These are phyloP conservation scores for Peronospora destructor DNA, from an alignment of 352 stramenopile species.

Conservation along the genomic window DNA sequence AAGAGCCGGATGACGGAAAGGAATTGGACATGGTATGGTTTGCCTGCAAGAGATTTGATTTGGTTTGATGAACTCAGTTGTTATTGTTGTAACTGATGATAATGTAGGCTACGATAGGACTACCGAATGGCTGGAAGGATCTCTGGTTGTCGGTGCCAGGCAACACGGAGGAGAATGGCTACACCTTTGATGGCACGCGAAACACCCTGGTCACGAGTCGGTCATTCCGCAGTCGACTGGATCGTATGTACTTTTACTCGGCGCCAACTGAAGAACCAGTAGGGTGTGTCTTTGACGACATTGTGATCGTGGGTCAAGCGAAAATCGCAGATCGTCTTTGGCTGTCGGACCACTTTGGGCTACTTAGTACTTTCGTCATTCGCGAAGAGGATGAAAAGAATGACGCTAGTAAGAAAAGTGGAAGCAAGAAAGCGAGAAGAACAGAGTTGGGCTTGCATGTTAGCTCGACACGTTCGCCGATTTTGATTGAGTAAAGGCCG, in stretches of 20 bases:
- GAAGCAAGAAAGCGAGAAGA: conserved; percentile 14
- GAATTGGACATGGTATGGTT: conserved; percentile 21
- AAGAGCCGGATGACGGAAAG: conserved; percentile 10
- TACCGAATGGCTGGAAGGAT: conserved; percentile 58
- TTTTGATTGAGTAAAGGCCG: conserved; percentile 17
- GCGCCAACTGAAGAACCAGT: conserved; percentile 8
- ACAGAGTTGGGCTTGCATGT: not conserved
- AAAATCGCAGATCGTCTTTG: conserved; percentile 62
- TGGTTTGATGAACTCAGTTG: conserved; percentile 1
- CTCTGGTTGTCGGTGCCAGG: conserved; percentile 57
- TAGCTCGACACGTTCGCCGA: conserved; percentile 12
- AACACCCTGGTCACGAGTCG: conserved; percentile 57
- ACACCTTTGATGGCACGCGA: conserved; percentile 59
- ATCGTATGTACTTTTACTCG: conserved; percentile 70
- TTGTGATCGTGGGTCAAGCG: conserved; percentile 58
- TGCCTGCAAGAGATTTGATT: not conserved
- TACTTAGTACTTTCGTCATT: conserved; percentile 47
- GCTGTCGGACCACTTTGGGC: conserved; percentile 70
- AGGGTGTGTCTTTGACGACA: conserved; percentile 29
- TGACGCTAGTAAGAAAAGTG: not conserved
- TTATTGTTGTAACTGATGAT: not conserved
- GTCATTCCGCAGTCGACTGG: conserved; percentile 60
- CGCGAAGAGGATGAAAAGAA: conserved; percentile 9
- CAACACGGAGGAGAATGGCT: conserved; percentile 71
- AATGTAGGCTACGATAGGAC: conserved; percentile 33